A percentile compares a stretch with the other conserved stretches of the same genome.
These are phyloP conservation scores for Dimargaris cristalligena DNA, from an alignment of 192 early-diverging fungal genomes.

Conservation along the genomic window DNA sequence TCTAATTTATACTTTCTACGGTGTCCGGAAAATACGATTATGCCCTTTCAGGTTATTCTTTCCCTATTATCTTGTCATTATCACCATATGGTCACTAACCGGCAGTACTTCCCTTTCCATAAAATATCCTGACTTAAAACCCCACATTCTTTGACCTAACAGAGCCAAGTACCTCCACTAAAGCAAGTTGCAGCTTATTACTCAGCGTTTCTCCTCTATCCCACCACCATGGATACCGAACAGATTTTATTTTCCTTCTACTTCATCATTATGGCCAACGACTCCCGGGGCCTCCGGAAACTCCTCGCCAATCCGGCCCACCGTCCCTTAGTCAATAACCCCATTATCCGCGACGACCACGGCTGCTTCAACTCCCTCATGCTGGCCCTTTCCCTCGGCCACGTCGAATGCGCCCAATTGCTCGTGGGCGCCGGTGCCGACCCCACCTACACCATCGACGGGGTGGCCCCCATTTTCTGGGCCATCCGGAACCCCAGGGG, in stretches of 20 bases:
- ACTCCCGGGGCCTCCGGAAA: neutral
- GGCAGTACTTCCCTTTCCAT: no score
- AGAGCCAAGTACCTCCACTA: no score
- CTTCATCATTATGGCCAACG: neutral
- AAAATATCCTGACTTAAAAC: no score
- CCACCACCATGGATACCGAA: no score
- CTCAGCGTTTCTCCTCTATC: no score
- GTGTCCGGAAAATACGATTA: no score
- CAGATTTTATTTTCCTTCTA: constrained; percentile 1
- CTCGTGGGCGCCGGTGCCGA: neutral
- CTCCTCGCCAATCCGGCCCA: neutral
- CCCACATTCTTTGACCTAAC: no score
- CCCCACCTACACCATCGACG: neutral
- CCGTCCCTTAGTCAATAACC: neutral
- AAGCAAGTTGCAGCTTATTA: no score
- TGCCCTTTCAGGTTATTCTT: no score
- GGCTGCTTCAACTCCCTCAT: constrained; percentile 7
- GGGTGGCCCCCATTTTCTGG: neutral
- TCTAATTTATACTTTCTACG: no score
- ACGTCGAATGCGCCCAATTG: neutral
- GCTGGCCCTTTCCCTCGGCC: constrained; percentile 1
- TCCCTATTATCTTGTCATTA: no score
- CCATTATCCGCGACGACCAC: constrained; percentile 2
- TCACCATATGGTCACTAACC: no score
- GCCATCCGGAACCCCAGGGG: neutral